phyloP scores from a whole-genome alignment of 2,329 filamentous ascomycete genomes.

The Stagonosporopsis vannaccii region DNA sequence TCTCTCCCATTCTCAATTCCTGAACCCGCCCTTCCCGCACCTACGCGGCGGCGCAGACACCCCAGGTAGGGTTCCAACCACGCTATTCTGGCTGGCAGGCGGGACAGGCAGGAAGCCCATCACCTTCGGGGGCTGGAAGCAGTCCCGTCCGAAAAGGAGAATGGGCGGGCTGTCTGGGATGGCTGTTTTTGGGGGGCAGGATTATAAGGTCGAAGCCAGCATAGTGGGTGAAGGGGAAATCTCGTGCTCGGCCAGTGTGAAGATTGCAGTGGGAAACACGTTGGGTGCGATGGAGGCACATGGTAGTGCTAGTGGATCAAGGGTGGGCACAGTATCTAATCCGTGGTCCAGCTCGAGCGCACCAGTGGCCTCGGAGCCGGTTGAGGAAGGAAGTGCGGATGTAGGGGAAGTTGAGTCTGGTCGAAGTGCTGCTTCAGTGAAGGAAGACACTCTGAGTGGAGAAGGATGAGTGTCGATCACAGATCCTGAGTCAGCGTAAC shows the following conservation, averaged over 20 bases:
- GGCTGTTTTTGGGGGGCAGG: slow-evolving; percentile 28
- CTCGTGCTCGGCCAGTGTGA: neutral
- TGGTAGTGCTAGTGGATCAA: neutral
- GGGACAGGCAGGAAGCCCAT: slow-evolving; percentile 21
- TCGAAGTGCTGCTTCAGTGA: neutral
- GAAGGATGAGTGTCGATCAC: neutral
- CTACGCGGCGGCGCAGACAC: slow-evolving; percentile 30
- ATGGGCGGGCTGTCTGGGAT: slow-evolving; percentile 36
- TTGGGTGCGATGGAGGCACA: neutral
- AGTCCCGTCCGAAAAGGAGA: slow-evolving; percentile 27
- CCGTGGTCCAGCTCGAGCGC: neutral
- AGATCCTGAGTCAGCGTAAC: neutral
- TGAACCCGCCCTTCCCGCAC: neutral
- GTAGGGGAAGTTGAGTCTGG: neutral
- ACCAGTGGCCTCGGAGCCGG: neutral
- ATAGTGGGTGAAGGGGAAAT: neutral
- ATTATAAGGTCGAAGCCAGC: neutral
- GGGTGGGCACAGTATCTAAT: neutral
- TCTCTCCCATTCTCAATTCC: neutral
- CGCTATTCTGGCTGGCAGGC: slow-evolving; percentile 37
- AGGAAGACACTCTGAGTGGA: neutral
- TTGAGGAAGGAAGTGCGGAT: no score
- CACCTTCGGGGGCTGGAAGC: slow-evolving; percentile 30
- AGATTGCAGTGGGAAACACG: neutral
- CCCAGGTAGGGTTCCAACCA: slow-evolving; percentile 22